Conservation (phyloP, 1,139 yeast species). For the Diutina rugosa region DNA sequence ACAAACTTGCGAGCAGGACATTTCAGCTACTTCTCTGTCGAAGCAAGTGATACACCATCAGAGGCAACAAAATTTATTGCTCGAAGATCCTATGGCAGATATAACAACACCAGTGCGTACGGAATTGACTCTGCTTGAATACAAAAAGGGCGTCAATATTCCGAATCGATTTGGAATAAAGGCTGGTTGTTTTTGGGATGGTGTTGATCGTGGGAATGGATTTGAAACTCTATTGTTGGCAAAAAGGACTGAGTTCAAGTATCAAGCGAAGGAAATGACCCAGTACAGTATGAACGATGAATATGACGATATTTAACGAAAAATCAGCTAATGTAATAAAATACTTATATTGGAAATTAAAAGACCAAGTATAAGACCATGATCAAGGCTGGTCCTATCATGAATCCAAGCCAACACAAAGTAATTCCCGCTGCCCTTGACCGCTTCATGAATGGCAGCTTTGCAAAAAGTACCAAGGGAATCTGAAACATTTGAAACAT, state of each 20-base stretch:
- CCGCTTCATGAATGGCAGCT: slow-evolving; percentile 37
- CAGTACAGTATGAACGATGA: not conserved
- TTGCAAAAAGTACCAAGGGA: slow-evolving; percentile 46
- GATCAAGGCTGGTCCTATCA: slow-evolving; percentile 81
- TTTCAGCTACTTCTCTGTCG: not conserved
- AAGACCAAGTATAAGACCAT: slow-evolving; percentile 76
- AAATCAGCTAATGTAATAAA: not conserved
- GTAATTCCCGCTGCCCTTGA: slow-evolving; percentile 60
- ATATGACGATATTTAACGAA: not conserved
- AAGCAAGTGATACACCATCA: not conserved
- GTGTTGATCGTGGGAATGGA: slow-evolving; percentile 85
- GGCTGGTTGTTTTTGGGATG: slow-evolving; percentile 90
- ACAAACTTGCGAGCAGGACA: slow-evolving; percentile 23
- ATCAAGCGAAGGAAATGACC: not conserved
- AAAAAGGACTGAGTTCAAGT: slow-evolving; percentile 32
- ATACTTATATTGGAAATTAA: slow-evolving; percentile 12
- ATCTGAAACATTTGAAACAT: slow-evolving; percentile 75
- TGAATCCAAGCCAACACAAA: slow-evolving; percentile 86
- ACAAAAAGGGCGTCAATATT: slow-evolving; percentile 35
- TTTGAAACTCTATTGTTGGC: slow-evolving; percentile 59
- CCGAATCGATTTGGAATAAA: slow-evolving; percentile 64
- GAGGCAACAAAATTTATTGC: not conserved
- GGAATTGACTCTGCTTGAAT: not conserved
- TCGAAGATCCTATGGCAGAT: slow-evolving; percentile 2
- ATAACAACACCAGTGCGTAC: not conserved